Percentiles rank a stretch among this genome's conserved stretches.
Conservation (phyloP, 2,329 filamentous ascomycete genomes). For the Ascochyta rabiei region DNA sequence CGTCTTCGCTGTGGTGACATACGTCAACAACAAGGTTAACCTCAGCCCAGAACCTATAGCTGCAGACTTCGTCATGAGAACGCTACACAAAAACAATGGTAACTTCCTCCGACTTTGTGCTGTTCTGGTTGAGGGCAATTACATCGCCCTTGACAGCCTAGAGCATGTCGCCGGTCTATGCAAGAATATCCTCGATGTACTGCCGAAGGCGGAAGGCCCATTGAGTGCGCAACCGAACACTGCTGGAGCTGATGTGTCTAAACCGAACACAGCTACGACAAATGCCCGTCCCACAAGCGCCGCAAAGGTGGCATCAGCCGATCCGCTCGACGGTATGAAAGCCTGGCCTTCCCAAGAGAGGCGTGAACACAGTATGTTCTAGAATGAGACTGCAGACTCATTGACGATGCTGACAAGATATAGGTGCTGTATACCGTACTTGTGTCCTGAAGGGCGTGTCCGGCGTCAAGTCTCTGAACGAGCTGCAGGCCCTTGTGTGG, state of each 20-base stretch:
- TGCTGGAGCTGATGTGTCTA: too few species aligned
- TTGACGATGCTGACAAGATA: constrained; percentile 10
- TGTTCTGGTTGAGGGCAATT: constrained; percentile 24
- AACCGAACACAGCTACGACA: too few species aligned
- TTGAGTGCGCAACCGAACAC: not conserved
- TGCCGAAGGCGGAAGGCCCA: constrained; percentile 21
- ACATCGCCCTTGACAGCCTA: constrained; percentile 27
- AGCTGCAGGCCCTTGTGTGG: constrained; percentile 47
- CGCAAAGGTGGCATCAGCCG: not conserved
- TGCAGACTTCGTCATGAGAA: constrained; percentile 18
- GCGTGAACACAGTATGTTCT: constrained; percentile 34
- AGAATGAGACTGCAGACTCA: rapidly evolving
- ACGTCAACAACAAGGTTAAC: constrained; percentile 26
- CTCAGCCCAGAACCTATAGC: constrained; percentile 15
- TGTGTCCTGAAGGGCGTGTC: constrained; percentile 37
- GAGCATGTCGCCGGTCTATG: constrained; percentile 32
- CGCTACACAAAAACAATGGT: constrained; percentile 24
- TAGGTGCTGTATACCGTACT: constrained; percentile 32
- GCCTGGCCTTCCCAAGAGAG: constrained; percentile 40
- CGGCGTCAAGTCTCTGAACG: constrained; percentile 28
- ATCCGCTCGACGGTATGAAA: constrained; percentile 18
- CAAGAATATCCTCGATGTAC: constrained; percentile 24
- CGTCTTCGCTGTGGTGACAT: constrained; percentile 27
- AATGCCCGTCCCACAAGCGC: not conserved
- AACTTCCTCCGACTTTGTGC: constrained; percentile 32